Evolutionary conservation across 2,329 filamentous ascomycete species (phyloP), one percentile per base, ranked within the genome.

Genomic region (Mollisia scopiformis): DNA sequence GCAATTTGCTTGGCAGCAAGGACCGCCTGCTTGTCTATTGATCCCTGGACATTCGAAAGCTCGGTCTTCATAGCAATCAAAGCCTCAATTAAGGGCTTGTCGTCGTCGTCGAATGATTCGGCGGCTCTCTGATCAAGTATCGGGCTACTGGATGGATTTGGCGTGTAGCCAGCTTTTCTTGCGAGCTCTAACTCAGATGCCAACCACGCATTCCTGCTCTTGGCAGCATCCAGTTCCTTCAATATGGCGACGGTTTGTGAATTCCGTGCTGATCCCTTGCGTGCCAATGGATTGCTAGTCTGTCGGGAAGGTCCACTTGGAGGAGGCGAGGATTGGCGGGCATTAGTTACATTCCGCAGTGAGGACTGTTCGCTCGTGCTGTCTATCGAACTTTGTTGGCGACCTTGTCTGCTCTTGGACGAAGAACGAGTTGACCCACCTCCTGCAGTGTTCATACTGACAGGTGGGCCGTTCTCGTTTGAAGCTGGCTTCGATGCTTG

Each of bases 121-220:
- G 88, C 83, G 0, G 84, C 83, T 62, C 90, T 87, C 67, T 90
- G 88, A 65, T 98, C 94, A 25, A 97, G 80, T 0, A 87, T 82
- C 14, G 92, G 88, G 71, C 86, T 91, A 27, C 87, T 84, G 1
- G 88, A 87, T 2, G 87, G 80, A 64, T 86, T 92, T 16, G 91
- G 85, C 6, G 87, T 83, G 71, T 98, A 99, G 5, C 95, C 95
- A 41, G 92, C 87, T 76, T 97, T 97, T 53, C 91, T 88, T 6
- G 95, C 96, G 65, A 99, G 80, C 60, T 96, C 92, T 49, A 99
- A 81, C 76, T 99, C 95, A 0, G 94, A 97, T 7, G 93, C 92
- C 75, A 96, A 97, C 95, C 95, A 99, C 0, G 94, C 94, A 76
- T 97, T 98, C 55, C 91, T 87, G 71, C 90, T 95, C 70, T 92